phyloP scores from a whole-genome alignment of 2,329 filamentous ascomycete species.

The Sclerotiophoma versabilis region DNA sequence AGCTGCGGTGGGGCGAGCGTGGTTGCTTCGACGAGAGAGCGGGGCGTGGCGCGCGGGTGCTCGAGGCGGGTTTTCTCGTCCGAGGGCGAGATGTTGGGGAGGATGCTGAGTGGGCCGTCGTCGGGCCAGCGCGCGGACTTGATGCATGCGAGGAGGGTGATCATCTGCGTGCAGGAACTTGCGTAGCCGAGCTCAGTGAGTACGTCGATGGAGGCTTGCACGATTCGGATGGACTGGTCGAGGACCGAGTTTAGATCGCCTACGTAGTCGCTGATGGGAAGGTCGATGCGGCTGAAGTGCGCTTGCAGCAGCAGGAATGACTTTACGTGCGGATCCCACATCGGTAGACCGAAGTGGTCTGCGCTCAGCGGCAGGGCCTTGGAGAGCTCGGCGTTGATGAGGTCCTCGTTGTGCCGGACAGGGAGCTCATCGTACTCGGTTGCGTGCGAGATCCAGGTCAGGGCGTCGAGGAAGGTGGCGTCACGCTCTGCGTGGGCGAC shows the following conservation, averaged over 20 bases:
- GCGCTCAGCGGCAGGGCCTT: conserved; percentile 76
- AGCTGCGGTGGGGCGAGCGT: conserved; percentile 27
- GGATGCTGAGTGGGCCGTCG: conserved; percentile 78
- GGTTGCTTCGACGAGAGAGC: conserved; percentile 48
- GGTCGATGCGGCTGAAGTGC: conserved; percentile 89
- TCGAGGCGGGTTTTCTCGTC: conserved; percentile 53
- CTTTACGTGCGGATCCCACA: conserved; percentile 99
- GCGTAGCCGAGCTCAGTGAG: conserved; percentile 87
- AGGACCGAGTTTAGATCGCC: conserved; percentile 89
- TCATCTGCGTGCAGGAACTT: conserved; percentile 80
- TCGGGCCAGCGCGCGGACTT: conserved; percentile 92
- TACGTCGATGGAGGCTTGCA: conserved; percentile 93
- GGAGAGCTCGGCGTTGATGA: conserved; percentile 91
- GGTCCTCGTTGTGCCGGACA: conserved; percentile 96
- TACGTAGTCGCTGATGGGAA: conserved; percentile 96
- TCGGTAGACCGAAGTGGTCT: conserved; percentile 73
- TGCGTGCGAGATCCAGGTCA: conserved; percentile 92
- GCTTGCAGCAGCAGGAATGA: conserved; percentile 92
- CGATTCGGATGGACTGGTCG: conserved; percentile 95
- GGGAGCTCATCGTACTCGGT: conserved; percentile 97
- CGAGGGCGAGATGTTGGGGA: conserved; percentile 71
- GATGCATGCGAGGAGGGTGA: conserved; percentile 85
- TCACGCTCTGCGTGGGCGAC: conserved; percentile 76
- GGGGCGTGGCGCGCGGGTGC: conserved; percentile 46
- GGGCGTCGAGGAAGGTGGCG: conserved; percentile 79